Conservation (phyloP, 2,329 filamentous ascomycete species). For the Lasiodiplodia hormozganensis region DNA sequence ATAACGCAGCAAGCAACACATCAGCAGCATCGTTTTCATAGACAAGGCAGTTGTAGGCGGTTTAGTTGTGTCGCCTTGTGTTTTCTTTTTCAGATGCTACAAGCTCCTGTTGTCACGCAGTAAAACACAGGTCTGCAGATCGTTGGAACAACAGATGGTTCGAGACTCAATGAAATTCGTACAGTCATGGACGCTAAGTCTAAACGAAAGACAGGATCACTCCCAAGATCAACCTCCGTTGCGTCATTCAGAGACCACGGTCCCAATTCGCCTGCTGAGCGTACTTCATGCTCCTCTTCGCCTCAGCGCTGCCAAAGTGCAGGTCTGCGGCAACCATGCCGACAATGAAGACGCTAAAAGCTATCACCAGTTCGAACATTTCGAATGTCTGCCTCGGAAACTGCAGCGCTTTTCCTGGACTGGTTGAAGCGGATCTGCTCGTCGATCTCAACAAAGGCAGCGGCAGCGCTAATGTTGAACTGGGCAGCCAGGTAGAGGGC, state of each 20-base stretch:
- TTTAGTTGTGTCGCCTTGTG: neutral
- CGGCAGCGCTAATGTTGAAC: slow-evolving; percentile 49
- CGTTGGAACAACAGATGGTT: neutral
- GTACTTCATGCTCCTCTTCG: slow-evolving; percentile 19
- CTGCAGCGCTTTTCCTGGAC: slow-evolving; percentile 5
- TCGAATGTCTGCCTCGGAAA: slow-evolving; percentile 27
- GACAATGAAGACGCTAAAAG: slow-evolving; percentile 29
- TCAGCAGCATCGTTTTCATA: neutral
- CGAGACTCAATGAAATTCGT: neutral
- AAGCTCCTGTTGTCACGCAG: neutral
- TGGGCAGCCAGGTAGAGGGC: slow-evolving; percentile 49
- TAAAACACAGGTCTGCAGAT: neutral
- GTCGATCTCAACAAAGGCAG: slow-evolving; percentile 47
- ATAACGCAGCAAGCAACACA: slow-evolving; percentile 16
- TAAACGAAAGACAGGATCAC: neutral
- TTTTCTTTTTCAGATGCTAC: neutral
- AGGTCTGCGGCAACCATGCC: slow-evolving; percentile 25
- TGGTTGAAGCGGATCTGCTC: slow-evolving; percentile 36
- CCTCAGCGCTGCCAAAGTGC: slow-evolving; percentile 26
- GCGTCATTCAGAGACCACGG: slow-evolving; percentile 2
- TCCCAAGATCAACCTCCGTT: neutral
- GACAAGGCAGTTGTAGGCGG: neutral
- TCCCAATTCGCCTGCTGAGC: neutral
- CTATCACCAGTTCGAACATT: slow-evolving; percentile 28
- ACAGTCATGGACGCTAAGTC: neutral